Base-by-base conservation (phyloP, 1,284 basidiomycete genomes). In the Trametes versicolor region DNA sequence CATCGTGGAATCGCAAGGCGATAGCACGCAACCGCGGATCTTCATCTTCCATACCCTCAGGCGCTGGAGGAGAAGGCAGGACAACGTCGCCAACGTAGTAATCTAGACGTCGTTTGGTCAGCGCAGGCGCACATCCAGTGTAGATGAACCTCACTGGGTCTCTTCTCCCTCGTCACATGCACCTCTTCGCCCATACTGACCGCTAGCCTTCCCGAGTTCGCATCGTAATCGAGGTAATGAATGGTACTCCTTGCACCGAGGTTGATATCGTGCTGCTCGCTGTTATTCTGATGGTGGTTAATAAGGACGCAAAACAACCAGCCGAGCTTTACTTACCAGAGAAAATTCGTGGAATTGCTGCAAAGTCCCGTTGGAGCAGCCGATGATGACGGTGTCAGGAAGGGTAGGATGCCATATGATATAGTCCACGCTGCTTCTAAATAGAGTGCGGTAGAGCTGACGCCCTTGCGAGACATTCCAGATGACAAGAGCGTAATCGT, bases 401-500 rank as follows among this genome's bases (percentile, higher is more conserved):
- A n/a, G 43, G 6, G 51, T 36, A 9, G 51, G 51, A 37, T 53
- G 51, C 51, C 51, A 53, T 3, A 53, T 29, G 32, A 53, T 17
- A 19, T 15, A 15, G n/a, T 53, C 51, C 13, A 53, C 34, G 10
- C n/a, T 21, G 48, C 48, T 49, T 10, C 21, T 45, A 10, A 45
- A 45, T 5, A 45, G 19, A 17, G 21, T 45, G 17, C 56, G 19
- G 56, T 58, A 58, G 10, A 58, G 45, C 19, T 45, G 23, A 21
- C 43, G 19, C 7, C 56, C 56, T 34, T 58, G 37, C 27, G 27
- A 17, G 10, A 23, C 43, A n/a, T 58, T 37, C 56, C 56, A 58
- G 41, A 58, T 58, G 19, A 58, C 41, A 29, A 58, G 47, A 21
- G 45, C 19, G 21, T 36, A 34, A 27, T 58, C 56, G 47, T 58